Evolutionary conservation across 202 grass and related monocot species (phyloP).

Genomic region (Carex sylvatica): DNA sequence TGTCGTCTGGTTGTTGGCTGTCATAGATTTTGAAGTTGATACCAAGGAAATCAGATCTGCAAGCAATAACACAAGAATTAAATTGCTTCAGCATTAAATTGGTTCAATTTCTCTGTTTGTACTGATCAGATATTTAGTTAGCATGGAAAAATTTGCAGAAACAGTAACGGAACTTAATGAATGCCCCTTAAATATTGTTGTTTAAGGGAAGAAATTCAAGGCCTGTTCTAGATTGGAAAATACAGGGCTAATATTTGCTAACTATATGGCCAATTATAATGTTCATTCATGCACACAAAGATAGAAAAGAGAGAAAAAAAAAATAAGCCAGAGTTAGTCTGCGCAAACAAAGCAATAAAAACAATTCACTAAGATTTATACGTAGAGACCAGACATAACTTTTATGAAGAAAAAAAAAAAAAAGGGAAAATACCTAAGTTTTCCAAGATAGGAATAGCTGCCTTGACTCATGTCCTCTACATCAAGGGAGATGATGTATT

Average conservation of each 20-base stretch:
- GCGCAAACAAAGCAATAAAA: not conserved
- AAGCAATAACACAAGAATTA: conserved; percentile 2
- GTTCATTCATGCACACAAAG: not conserved
- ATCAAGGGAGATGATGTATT: conserved; percentile 94
- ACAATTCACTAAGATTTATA: not conserved
- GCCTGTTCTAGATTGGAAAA: not conserved
- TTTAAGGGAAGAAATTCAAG: not conserved
- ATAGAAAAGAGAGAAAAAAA: not conserved
- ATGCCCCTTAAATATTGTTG: not conserved
- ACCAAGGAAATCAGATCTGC: conserved; percentile 86
- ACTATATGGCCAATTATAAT: not conserved
- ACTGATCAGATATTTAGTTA: not conserved
- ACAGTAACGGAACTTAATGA: not conserved
- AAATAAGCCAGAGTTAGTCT: not conserved
- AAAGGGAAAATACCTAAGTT: conserved; percentile 54
- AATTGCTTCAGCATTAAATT: not conserved
- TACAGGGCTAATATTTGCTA: not conserved
- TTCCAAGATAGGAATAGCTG: conserved; percentile 83
- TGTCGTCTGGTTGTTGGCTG: conserved; percentile 62
- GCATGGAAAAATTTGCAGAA: not conserved
- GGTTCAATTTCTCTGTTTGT: not conserved
- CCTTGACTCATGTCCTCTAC: conserved; percentile 68
- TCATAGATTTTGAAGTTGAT: conserved; percentile 89
- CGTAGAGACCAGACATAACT: not conserved
- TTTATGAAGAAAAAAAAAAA: not conserved